Base-by-base conservation (phyloP, 768 basidiomycete genomes). In the Boletus speciosus region DNA sequence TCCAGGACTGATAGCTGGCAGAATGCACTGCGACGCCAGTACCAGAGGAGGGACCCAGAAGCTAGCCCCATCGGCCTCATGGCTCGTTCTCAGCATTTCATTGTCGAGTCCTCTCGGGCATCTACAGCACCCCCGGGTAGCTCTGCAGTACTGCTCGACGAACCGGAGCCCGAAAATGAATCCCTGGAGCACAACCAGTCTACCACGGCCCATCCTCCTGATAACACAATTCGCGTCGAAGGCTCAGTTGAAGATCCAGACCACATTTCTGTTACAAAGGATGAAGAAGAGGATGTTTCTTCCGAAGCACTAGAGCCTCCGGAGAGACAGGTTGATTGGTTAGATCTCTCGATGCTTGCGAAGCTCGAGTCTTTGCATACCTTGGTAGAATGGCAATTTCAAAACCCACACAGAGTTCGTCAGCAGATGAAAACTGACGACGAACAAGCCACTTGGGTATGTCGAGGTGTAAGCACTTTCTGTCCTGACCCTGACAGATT, bases 371-470 rank as follows among this genome's bases (percentile, higher is more conserved):
- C 86, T 4, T 72, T 93, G 62, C 81, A 90, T 60, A 73, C 81
- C 15, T 72, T 93, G 46, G 79, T 78, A 29, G 92, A 94, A 71
- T 94, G 92, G 92, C 89, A 91, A 62, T 92, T 93, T 58, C 85
- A 90, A 55, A 89, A 90, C 63, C 81, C 89, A 5, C 76, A 78
- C 49, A 78, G 86, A 51, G 62, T 93, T 21, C 77, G 90, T 54
- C 77, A 76, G 41, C 70, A 87, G 44, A 91, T 93, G 89, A 87
- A 82, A 63, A 80, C 75, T 47, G 90, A 91, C 52, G 90, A 91
- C 56, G 90, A 92, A 40, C 73, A 76, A 51, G 88, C 86, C 25
- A 72, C 79, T 32, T 94, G 92, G 92, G 92, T 90, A 52, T 60
- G 86, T 74, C 9, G 11, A 35, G 32, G 12, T 37, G 4, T 6